Base-by-base conservation (phyloP, 176 grass and related monocot genomes). In the Miscanthus lutarioriparius region DNA sequence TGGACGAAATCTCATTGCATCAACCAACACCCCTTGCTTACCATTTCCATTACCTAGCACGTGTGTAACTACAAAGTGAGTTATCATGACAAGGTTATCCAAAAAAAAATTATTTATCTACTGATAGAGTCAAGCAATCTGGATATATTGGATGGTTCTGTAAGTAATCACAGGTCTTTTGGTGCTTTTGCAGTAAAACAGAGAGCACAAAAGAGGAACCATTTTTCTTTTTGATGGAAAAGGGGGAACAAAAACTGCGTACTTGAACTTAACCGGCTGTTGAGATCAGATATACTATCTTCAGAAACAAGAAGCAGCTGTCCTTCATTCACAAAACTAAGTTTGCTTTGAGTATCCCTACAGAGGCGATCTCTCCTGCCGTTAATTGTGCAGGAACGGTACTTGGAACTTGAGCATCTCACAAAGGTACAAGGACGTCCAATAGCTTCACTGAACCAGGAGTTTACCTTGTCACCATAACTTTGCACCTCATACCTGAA, bases 281-380 rank as follows among this genome's bases (percentile, higher is more conserved):
- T 98, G 54, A 98, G 92, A 78, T 98, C 91, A 81, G 75, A 63
- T 67, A 92, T 41, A 26, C 96, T 98, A 72, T 86, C 91, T 86
- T 95, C 96, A 68, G 91, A 92, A 83, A 95, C 81, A 71, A 98
- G 84, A 44, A 95, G 78, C 40, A 98, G 25, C 53, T 98, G 96
- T 80, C 89, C 96, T 86, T 98, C 96, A 15, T 98, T 98, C 33
- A 89, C 93, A 83, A 98, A 98, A 82, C 41, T 92, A 76, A 98
- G 78, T 70, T 92, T 94, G 70, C 96, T 95, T 85, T 22, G 35
- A 72, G 81, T 86, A 85, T 95, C 89, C 84, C 96, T 92, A 85
- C 96, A 98, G 39, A 67, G 49, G 35, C 58, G 74, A 64, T 58
- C 84, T 35, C 81, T 82, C 43, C 70, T 51, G 76, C 75, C 74